phyloP scores from a whole-genome alignment of 2,329 filamentous ascomycete species.

The Metarhizium robertsii region DNA sequence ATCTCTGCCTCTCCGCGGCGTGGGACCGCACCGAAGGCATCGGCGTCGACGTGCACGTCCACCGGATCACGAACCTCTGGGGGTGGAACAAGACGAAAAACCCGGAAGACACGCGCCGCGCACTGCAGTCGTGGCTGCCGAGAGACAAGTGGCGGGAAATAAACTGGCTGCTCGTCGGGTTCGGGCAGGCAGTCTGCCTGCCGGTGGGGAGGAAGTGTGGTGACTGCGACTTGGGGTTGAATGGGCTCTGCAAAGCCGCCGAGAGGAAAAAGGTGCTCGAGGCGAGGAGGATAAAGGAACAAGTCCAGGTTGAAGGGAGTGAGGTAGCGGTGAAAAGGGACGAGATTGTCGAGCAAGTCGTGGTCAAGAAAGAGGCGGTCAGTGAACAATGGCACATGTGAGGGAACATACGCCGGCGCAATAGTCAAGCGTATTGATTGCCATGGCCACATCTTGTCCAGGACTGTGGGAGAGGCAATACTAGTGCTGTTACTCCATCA shows the following conservation, averaged over 20 bases:
- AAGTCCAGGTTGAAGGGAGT: conserved; percentile 18
- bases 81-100: conserved; percentile 76
- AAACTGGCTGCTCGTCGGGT: conserved; percentile 78
- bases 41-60: conserved; percentile 90
- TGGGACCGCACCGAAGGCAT: conserved; percentile 62
- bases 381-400: conserved; percentile 4
- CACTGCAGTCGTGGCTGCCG: conserved; percentile 75
- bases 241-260: conserved; percentile 67
- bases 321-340: conserved; percentile 14
- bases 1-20: conserved; percentile 72
- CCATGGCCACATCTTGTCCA: no score
- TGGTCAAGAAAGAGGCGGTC: conserved; percentile 20
- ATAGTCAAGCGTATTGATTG: no score
- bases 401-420: background rate
- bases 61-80: conserved; percentile 91
- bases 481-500: background rate
- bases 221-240: conserved; percentile 70
- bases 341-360: conserved; percentile 13
- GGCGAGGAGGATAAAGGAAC: conserved; percentile 36
- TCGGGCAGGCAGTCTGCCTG: conserved; percentile 79
- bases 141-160: conserved; percentile 84
- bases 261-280: conserved; percentile 53
- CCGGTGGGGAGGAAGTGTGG: conserved; percentile 75
- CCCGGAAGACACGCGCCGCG: conserved; percentile 71
- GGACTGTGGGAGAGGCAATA: no score